Conservation (phyloP, 2,329 filamentous ascomycete genomes). For the Lanzia echinophila region DNA sequence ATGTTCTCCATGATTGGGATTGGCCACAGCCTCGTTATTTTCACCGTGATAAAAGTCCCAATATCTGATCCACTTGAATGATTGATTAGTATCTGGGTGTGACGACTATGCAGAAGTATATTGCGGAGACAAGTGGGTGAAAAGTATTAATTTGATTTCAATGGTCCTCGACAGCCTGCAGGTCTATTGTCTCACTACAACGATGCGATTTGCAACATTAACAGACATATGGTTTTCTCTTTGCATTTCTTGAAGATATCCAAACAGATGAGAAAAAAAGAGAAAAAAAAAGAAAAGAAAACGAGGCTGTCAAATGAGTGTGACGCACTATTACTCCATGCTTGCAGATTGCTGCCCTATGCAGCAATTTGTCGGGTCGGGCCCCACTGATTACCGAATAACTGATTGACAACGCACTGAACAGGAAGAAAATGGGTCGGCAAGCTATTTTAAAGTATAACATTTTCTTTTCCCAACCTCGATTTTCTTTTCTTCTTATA, state of each 20-base stretch:
- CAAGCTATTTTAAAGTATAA: neutral
- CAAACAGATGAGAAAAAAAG: neutral
- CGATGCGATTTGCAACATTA: constrained; percentile 1
- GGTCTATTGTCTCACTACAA: constrained; percentile 8
- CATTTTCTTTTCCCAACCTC: too few relatives aligned
- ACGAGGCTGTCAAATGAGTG: constrained; percentile 7
- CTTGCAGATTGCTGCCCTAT: constrained; percentile 10
- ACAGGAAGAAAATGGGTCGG: neutral
- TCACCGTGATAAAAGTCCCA: neutral
- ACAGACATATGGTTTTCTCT: neutral
- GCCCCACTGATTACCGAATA: constrained; percentile 7
- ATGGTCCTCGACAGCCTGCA: neutral
- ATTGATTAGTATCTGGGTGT: neutral
- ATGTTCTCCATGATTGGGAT: constrained; percentile 7
- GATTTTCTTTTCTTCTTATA: too few relatives aligned
- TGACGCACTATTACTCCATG: constrained; percentile 1
- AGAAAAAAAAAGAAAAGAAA: constrained; percentile 2
- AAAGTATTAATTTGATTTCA: neutral
- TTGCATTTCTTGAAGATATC: too few relatives aligned
- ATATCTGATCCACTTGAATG: neutral
- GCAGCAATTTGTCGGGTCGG: constrained; percentile 2
- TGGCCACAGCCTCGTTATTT: constrained; percentile 6
- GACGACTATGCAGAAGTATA: constrained; percentile 6
- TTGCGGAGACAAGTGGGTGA: neutral
- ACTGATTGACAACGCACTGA: constrained; percentile 8